A percentile compares a stretch with the other conserved stretches of the same genome.
Evolutionary conservation across 176 grass and related monocot species (phyloP).

Genomic region (Cenchrus americanus): DNA sequence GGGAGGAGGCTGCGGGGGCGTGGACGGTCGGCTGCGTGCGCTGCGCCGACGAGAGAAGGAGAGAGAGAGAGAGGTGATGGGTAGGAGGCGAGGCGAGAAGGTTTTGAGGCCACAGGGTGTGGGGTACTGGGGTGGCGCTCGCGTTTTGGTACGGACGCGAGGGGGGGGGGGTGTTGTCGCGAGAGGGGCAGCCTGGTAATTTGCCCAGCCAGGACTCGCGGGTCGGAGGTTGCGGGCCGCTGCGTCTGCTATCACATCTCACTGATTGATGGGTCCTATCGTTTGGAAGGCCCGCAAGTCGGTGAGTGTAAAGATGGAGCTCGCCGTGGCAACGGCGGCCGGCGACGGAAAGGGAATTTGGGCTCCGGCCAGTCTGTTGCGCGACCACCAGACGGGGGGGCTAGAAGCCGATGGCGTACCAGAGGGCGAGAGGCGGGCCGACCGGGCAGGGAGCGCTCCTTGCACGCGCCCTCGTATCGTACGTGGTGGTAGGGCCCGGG

Average conservation of each 20-base stretch:
- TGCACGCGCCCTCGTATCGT: conserved; percentile 55
- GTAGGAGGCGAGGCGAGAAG: conserved; percentile 32
- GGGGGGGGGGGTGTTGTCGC: not conserved
- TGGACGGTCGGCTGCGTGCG: not conserved
- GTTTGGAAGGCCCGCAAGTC: rapidly evolving
- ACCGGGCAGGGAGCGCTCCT: conserved; percentile 31
- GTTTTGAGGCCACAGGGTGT: conserved; percentile 50
- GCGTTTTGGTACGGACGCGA: conserved; percentile 50
- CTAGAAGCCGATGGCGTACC: not conserved
- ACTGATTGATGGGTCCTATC: rapidly evolving
- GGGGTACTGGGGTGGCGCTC: conserved; percentile 36
- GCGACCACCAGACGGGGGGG: conserved; percentile 27
- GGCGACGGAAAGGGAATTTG: not conserved
- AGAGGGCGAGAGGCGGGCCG: conserved; percentile 35
- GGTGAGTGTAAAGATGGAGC: rapidly evolving
- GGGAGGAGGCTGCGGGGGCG: not conserved
- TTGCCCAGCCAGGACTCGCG: not conserved
- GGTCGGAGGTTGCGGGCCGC: not conserved
- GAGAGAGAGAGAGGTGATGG: conserved; percentile 1
- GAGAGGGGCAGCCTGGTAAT: conserved; percentile 40
- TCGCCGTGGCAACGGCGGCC: not conserved
- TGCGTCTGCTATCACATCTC: rapidly evolving
- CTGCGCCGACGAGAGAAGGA: conserved; percentile 5
- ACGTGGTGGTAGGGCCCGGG: not conserved
- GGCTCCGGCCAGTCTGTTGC: conserved; percentile 20